Base-by-base conservation (phyloP, 2,329 filamentous ascomycete species). In the Venturia pyrina region DNA sequence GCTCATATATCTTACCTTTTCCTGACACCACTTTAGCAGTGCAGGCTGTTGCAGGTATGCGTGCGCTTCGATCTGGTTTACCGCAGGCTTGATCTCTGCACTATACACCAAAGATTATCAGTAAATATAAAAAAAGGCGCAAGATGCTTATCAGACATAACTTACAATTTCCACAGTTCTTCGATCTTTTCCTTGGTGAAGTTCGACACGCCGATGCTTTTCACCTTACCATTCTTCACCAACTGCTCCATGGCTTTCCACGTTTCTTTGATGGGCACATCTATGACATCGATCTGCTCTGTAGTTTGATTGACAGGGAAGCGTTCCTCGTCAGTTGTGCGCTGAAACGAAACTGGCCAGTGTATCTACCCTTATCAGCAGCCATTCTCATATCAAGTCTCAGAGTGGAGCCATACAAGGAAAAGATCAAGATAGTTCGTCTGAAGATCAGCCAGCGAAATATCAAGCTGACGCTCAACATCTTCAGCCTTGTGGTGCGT, bases 171-270 rank as follows among this genome's bases (percentile, higher is more conserved):
- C 46, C 34, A 34, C 6, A 57, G 17, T 32, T 32, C 50, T 57
- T 57, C 24, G 1, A 66, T 41, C 40, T 66, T 46, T 28, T 64
- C 56, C n/a, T 67, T 90, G 69, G 83, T 88, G 75, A 96, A 95
- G 83, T 96, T 96, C 76, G 89, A 91, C 66, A 95, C 89, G 71
- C 90, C 90, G 74, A 93, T 91, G 80, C 90, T 91, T 77, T 82
- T 84, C 62, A 89, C 89, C 77, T 91, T 90, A 75, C 87, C 87
- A 57, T 83, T 86, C 13, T 77, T 84, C 32, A 85, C 78, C 60
- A 91, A 80, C 80, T 88, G 88, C 78, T 89, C 76, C 68, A 78
- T 68, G 0, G 68, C 73, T 69, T 74, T 77, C 78, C 78, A 79
- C 66, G 78, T 79, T 66, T 78, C 76, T 28, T 74, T 71, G 44